phyloP scores from a whole-genome alignment of 352 stramenopile species.

The Phytophthora sp. region DNA sequence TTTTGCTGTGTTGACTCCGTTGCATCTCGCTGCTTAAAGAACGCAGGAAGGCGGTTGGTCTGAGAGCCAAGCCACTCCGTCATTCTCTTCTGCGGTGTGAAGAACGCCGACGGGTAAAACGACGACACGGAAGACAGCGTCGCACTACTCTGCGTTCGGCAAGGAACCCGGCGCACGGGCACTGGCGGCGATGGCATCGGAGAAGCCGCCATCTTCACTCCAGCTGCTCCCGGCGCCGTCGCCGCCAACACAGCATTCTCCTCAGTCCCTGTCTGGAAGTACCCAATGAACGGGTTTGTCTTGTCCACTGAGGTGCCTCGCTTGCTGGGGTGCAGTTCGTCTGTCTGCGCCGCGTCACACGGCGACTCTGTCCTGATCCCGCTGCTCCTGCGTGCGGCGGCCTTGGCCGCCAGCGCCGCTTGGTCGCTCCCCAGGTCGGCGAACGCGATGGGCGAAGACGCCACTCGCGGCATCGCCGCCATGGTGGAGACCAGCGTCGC shows the following conservation, averaged over 20 bases:
- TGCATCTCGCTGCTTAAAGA: slow-evolving; percentile 43
- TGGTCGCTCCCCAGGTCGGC: slow-evolving; percentile 16
- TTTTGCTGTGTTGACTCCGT: slow-evolving; percentile 27
- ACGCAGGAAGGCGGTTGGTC: slow-evolving; percentile 35
- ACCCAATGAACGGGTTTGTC: slow-evolving; percentile 88
- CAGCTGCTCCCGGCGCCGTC: background rate
- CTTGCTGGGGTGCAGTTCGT: slow-evolving; percentile 44
- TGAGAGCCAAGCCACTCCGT: slow-evolving; percentile 57
- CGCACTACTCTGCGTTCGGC: slow-evolving; percentile 43
- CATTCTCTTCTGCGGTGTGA: slow-evolving; percentile 52
- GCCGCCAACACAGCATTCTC: slow-evolving; percentile 14
- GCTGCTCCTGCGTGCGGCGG: slow-evolving; percentile 8
- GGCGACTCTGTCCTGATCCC: slow-evolving; percentile 7
- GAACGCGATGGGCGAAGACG: slow-evolving; percentile 37
- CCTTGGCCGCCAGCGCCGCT: background rate
- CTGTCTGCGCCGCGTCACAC: slow-evolving; percentile 1
- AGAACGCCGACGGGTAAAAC: slow-evolving; percentile 43
- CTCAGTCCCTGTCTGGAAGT: slow-evolving; percentile 70
- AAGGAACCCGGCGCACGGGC: slow-evolving; percentile 29
- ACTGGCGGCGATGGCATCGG: slow-evolving; percentile 18
- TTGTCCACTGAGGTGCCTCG: slow-evolving; percentile 75
- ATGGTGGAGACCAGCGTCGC: background rate
- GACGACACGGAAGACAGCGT: slow-evolving; percentile 39
- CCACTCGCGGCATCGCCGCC: slow-evolving; percentile 24
- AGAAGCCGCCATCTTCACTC: background rate